These are phyloP conservation scores for Mrakia hoshinonis DNA, from an alignment of 768 basidiomycete genomes.

Conservation along the genomic window DNA sequence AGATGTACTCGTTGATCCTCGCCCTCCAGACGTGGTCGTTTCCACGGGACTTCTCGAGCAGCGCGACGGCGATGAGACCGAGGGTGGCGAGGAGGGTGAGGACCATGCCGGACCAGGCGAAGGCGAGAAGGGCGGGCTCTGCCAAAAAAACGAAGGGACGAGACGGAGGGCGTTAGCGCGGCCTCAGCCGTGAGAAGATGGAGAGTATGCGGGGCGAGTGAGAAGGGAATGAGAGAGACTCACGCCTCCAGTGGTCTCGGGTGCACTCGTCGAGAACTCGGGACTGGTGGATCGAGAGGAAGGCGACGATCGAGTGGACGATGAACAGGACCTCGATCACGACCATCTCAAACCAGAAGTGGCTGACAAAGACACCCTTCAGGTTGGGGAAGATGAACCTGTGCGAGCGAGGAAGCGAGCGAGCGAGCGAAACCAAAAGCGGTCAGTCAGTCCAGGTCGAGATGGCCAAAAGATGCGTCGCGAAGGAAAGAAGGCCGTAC, in stretches of 20 bases:
- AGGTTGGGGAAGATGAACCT: slow-evolving; percentile 6
- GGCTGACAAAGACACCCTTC: not conserved
- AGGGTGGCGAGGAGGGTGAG: not conserved
- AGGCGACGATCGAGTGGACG: not conserved
- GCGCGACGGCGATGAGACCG: not conserved
- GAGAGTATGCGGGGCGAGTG: too few species aligned
- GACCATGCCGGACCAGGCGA: not conserved
- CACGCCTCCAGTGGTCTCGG: not conserved
- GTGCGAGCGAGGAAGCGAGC: too few species aligned
- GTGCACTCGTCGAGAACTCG: not conserved
- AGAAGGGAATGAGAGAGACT: not conserved
- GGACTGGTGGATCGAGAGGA: slow-evolving; percentile 1
- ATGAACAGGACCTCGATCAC: not conserved
- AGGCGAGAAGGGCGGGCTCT: not conserved
- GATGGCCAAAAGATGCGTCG: not conserved
- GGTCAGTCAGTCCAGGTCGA: not conserved
- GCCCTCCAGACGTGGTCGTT: not conserved
- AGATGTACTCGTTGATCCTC: too few species aligned
- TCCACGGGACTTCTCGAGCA: not conserved
- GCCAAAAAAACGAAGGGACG: not conserved
- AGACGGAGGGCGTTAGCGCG: not conserved
- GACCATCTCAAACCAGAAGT: slow-evolving; percentile 14
- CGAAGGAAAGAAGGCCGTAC: not conserved
- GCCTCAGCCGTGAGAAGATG: not conserved
- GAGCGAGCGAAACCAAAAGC: not conserved